Conservation (phyloP, 176 grass and related monocot genomes). For the Coix lacrymajobi region DNA sequence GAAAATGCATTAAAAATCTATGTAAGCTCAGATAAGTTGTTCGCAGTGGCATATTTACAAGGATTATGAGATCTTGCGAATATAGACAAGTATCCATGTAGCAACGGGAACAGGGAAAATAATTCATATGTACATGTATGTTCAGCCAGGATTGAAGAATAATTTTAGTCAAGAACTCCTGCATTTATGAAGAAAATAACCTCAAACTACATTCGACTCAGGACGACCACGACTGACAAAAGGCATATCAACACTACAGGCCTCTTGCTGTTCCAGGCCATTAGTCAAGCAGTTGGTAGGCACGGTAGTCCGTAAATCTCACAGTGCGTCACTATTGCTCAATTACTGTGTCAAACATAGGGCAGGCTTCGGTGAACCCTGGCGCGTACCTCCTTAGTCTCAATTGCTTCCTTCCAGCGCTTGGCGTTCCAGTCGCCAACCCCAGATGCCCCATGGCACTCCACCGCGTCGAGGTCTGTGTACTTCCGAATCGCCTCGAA, state of each 20-base stretch:
- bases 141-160: neutral
- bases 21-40: neutral
- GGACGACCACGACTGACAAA: neutral
- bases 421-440: constrained; percentile 35
- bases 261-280: neutral
- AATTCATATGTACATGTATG: neutral
- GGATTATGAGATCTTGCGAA: neutral
- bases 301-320: neutral
- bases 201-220: neutral
- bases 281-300: constrained; percentile 13
- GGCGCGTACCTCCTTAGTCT: constrained; percentile 29
- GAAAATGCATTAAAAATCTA: neutral
- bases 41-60: neutral
- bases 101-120: neutral
- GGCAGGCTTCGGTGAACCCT: neutral
- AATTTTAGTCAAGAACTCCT: neutral
- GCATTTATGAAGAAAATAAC: neutral
- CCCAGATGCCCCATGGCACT: constrained; percentile 41
- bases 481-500: constrained; percentile 44
- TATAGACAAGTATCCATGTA: neutral
- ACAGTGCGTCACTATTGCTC: neutral
- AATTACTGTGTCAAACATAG: neutral
- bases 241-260: neutral
- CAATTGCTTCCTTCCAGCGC: constrained; percentile 39
- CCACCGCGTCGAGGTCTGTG: constrained; percentile 35